A percentile compares a stretch with the other conserved stretches of the same genome.
These are phyloP conservation scores for Euphorbia schlechtendalii DNA, from an alignment of 441 rosid genomes.

Conservation along the genomic window DNA sequence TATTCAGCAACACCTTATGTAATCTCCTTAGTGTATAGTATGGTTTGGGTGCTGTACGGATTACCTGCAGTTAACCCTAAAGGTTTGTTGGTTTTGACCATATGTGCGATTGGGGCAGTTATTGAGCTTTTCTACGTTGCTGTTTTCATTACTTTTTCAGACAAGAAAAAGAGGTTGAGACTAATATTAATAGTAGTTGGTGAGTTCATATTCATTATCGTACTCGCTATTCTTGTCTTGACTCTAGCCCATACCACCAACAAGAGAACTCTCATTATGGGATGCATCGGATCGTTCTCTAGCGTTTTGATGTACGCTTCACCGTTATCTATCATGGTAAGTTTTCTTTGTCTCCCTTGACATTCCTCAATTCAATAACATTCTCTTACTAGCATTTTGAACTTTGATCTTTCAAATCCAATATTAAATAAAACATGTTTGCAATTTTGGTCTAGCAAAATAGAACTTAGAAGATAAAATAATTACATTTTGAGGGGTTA, in stretches of 20 bases:
- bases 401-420: no score
- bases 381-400: no score
- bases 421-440: no score
- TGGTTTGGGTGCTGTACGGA: constrained; percentile 78
- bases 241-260: constrained; percentile 40
- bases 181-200: constrained; percentile 23
- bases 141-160: constrained; percentile 37
- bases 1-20: constrained; percentile 74
- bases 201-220: constrained; percentile 40
- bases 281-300: constrained; percentile 49
- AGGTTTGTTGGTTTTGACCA: constrained; percentile 63
- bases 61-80: constrained; percentile 69
- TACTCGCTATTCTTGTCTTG: constrained; percentile 30
- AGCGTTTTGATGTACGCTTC: constrained; percentile 82
- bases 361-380: no score
- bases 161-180: constrained; percentile 35
- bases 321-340: constrained; percentile 75
- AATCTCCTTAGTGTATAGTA: constrained; percentile 64
- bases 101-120: constrained; percentile 51
- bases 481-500: no score
- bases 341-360: no score
- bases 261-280: constrained; percentile 47
- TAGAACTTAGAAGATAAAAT: no score
- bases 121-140: constrained; percentile 49
- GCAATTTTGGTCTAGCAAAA: no score